Evolutionary conservation across 108 stramenopile species (phyloP).

Genomic region (Nitzschia sp.): DNA sequence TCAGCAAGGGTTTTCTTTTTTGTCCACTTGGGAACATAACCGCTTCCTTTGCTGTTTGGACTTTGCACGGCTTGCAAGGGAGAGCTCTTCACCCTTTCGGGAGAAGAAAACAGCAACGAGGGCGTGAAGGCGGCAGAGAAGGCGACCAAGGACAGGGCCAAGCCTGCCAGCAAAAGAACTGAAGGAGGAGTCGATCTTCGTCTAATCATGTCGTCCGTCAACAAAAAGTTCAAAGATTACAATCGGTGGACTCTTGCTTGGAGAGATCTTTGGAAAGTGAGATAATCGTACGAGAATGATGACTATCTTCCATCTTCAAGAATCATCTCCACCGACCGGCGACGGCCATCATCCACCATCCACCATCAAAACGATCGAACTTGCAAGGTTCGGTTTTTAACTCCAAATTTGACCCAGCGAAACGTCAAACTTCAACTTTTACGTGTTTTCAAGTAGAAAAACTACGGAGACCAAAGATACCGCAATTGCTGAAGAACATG

Average conservation of each 20-base stretch:
- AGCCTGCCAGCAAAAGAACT: neutral
- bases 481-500: neutral
- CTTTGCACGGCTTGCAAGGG: neutral
- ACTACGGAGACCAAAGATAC: neutral
- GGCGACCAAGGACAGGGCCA: neutral
- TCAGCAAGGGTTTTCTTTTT: slow-evolving; percentile 81
- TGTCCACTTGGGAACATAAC: slow-evolving; percentile 82
- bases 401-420: too few species aligned
- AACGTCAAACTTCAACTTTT: slow-evolving; percentile 12
- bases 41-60: slow-evolving; percentile 19
- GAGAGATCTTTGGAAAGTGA: too few species aligned
- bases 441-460: neutral
- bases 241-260: too few species aligned
- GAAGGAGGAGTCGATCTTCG: neutral
- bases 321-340: too few species aligned
- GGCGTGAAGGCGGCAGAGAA: neutral
- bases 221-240: too few species aligned
- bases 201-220: too few species aligned
- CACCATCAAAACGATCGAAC: too few species aligned
- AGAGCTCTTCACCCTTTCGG: neutral
- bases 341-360: too few species aligned
- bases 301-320: too few species aligned
- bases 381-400: neutral
- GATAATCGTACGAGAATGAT: too few species aligned
- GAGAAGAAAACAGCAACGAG: neutral